Percentiles rank a stretch among this genome's conserved stretches.
Conservation (phyloP, 2,329 filamentous ascomycete genomes). For the Zymoseptoria ardabiliae region DNA sequence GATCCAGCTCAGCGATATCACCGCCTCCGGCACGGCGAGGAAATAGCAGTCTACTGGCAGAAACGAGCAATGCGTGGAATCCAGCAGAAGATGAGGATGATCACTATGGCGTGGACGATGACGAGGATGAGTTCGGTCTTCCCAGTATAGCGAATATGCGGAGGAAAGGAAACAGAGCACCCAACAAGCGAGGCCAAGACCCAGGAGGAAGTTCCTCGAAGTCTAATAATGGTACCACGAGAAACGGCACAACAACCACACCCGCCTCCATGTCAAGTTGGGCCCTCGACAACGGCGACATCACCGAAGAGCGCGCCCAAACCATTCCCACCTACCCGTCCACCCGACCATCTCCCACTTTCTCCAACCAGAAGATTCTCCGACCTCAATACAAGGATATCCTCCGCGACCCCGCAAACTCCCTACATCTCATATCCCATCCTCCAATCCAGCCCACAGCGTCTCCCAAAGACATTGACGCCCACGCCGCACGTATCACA, state of each 20-base stretch:
- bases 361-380: conserved; percentile 81
- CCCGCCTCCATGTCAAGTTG: conserved; percentile 25
- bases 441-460: conserved; percentile 66
- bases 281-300: conserved; percentile 83
- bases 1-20: conserved; percentile 45
- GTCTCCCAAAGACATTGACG: conserved; percentile 74
- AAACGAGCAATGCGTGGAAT: conserved; percentile 77
- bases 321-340: conserved; percentile 69
- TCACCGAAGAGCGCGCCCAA: conserved; percentile 77
- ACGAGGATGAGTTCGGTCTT: conserved; percentile 91
- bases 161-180: conserved; percentile 52
- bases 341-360: conserved; percentile 60
- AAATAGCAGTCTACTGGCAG: conserved; percentile 75
- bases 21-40: conserved; percentile 58
- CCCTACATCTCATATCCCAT: conserved; percentile 88
- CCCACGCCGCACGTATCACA: conserved; percentile 76
- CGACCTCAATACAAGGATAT: conserved; percentile 98
- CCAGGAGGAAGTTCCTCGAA: conserved; percentile 27
- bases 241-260: background rate
- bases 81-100: conserved; percentile 63
- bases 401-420: conserved; percentile 76
- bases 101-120: conserved; percentile 71
- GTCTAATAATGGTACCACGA: background rate
- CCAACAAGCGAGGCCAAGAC: conserved; percentile 39
- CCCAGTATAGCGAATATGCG: conserved; percentile 90